Percentiles rank a stretch among this genome's conserved stretches.
Evolutionary conservation across 768 basidiomycete genomes (phyloP).

Genomic region (Leucocoprinus leucothites): DNA sequence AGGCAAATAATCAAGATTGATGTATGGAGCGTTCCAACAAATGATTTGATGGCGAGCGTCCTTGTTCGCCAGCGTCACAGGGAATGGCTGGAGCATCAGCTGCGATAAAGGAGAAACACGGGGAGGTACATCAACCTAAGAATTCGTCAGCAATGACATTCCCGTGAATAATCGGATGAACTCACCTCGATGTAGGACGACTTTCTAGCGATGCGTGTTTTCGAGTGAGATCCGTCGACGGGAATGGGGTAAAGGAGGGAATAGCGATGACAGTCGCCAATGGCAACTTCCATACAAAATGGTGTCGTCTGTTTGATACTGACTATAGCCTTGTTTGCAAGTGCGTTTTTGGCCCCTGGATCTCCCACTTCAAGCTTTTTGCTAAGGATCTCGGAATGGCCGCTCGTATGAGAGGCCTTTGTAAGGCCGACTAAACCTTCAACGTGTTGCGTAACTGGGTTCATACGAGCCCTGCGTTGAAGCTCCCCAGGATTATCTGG

Average conservation of each 20-base stretch:
- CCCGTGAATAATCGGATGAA: slow-evolving; percentile 13
- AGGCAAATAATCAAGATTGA: slow-evolving; percentile 26
- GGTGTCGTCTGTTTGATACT: slow-evolving; percentile 26
- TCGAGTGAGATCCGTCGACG: slow-evolving; percentile 31
- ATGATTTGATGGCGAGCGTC: slow-evolving; percentile 15
- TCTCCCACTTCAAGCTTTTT: slow-evolving; percentile 17
- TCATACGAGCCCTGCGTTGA: not conserved
- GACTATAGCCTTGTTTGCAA: slow-evolving; percentile 20
- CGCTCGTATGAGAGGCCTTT: not conserved
- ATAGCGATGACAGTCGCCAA: slow-evolving; percentile 20
- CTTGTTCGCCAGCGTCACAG: slow-evolving; percentile 16
- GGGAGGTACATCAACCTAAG: slow-evolving; percentile 25
- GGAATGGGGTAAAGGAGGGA: slow-evolving; percentile 40
- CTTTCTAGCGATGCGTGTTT: slow-evolving; percentile 49
- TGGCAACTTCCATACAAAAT: slow-evolving; percentile 26
- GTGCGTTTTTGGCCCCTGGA: slow-evolving; percentile 16
- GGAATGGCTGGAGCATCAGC: slow-evolving; percentile 25
- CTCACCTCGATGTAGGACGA: slow-evolving; percentile 47
- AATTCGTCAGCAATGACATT: slow-evolving; percentile 16
- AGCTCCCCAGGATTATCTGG: slow-evolving; percentile 16
- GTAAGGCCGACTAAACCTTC: not conserved
- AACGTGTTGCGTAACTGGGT: not conserved
- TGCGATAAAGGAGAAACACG: slow-evolving; percentile 16
- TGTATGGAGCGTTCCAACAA: slow-evolving; percentile 28
- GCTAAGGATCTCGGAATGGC: not conserved